A percentile compares a stretch with the other conserved stretches of the same genome.
Conservation (phyloP, 805 yeast species). For the Pichia cabralensis region DNA sequence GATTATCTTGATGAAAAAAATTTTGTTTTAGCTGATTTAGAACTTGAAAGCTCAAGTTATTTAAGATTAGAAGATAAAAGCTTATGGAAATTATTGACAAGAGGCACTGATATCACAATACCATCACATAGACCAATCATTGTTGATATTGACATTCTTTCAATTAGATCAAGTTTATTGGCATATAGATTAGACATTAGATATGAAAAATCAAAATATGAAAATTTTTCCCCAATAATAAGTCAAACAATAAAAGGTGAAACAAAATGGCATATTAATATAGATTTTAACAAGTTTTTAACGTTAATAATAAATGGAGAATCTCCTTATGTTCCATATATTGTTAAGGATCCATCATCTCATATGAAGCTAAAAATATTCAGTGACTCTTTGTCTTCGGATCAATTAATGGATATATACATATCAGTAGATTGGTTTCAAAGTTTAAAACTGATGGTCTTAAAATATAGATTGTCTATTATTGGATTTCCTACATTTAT, state of each 20-base stretch:
- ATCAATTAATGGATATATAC: slow-evolving; percentile 29
- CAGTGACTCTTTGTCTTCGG: slow-evolving; percentile 30
- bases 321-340: slow-evolving; percentile 42
- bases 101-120: slow-evolving; percentile 30
- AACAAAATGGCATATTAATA: slow-evolving; percentile 66
- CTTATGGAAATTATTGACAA: slow-evolving; percentile 29
- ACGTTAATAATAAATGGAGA: slow-evolving; percentile 46
- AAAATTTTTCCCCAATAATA: slow-evolving; percentile 48
- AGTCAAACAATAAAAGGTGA: slow-evolving; percentile 64
- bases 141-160: slow-evolving; percentile 39
- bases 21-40: slow-evolving; percentile 32
- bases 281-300: slow-evolving; percentile 31
- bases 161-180: slow-evolving; percentile 53
- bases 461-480: slow-evolving; percentile 68
- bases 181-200: slow-evolving; percentile 34
- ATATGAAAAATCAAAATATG: slow-evolving; percentile 18
- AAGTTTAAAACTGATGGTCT: slow-evolving; percentile 58
- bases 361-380: slow-evolving; percentile 37
- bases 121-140: slow-evolving; percentile 36
- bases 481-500: slow-evolving; percentile 62
- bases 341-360: slow-evolving; percentile 14
- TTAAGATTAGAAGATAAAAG: slow-evolving; percentile 23
- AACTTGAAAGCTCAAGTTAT: slow-evolving; percentile 16
- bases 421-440: slow-evolving; percentile 42
- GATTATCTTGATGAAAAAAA: slow-evolving; percentile 12